Evolutionary conservation across 1,139 yeast species (phyloP), one percentile per base, ranked within the genome.

Genomic region (Pichia sp.): DNA sequence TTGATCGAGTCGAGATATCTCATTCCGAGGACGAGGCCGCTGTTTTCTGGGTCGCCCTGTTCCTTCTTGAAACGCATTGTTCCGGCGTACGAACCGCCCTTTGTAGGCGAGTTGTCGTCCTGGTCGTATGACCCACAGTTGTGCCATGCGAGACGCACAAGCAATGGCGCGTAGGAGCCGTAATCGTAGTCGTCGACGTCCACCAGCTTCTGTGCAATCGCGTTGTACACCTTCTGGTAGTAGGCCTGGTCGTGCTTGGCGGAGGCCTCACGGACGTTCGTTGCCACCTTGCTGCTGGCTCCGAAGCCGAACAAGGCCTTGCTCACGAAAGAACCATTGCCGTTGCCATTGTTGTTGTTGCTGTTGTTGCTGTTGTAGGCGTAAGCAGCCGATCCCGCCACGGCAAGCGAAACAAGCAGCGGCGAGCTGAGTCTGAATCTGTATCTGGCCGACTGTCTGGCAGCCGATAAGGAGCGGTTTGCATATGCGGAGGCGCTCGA

Each of bases 61-160:
- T 89, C 96, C 55, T 84, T 81, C 45, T 76, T 67, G 67, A 76
- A 84, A 63, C 89, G 76, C 87, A 89, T 87, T 52, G 96, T 86
- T 62, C 96, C 97, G 57, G 87, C 88, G 68, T 71, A 86, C 5
- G 95, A 84, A 42, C 97, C 97, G 62, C 96, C 97, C 42, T 73
- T 66, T 13, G 60, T 62, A 51, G 61, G 61, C 10, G 79, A 66
- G 53, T 77, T 73, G 60, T 79, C 79, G 48, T 72, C 67, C 70
- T 79, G 78, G 64, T 84, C 83, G 67, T 79, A 85, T 6, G 90
- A 83, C 19, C 88, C 89, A 48, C 84, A 78, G 47, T 84, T 79
- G 66, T 85, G 89, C 90, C 90, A 84, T 23, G 89, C 85, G 46
- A 85, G 72, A 53, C 89, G 74, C 26, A 84, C 79, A 11, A 84